These are phyloP conservation scores for Urochloa ruziziensis DNA, from an alignment of 176 grass and related monocot species.

Conservation along the genomic window DNA sequence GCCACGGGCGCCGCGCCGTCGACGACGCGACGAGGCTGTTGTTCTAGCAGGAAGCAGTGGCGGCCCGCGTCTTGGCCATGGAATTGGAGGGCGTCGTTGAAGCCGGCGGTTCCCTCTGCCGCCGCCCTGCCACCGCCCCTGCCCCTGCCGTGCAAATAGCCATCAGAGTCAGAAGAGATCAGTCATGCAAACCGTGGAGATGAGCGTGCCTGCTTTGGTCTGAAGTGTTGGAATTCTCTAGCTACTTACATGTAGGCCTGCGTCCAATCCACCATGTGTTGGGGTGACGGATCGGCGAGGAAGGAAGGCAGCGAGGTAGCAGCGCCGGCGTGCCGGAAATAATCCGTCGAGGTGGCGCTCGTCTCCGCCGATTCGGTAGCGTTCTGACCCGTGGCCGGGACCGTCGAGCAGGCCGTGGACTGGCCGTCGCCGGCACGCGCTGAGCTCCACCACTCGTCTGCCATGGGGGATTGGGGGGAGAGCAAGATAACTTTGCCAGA, in stretches of 20 bases:
- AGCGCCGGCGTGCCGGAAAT: background rate
- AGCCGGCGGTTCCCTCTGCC: background rate
- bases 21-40: background rate
- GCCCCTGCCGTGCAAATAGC: background rate
- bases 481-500: no score
- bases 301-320: background rate
- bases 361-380: background rate
- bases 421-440: background rate
- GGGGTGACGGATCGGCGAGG: background rate
- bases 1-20: background rate
- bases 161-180: background rate
- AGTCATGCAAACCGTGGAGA: background rate
- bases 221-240: background rate
- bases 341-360: background rate
- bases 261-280: conserved; percentile 42
- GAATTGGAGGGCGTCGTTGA: conserved; percentile 37
- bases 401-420: conserved; percentile 31
- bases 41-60: conserved; percentile 36
- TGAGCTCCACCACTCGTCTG: conserved; percentile 42
- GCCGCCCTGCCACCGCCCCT: conserved; percentile 13
- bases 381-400: background rate
- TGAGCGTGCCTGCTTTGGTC: no score
- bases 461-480: background rate
- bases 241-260: conserved; percentile 35
- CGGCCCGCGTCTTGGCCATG: conserved; percentile 17